These are phyloP conservation scores for Nitzschia sp. DNA, from an alignment of 108 stramenopile species.

Conservation along the genomic window DNA sequence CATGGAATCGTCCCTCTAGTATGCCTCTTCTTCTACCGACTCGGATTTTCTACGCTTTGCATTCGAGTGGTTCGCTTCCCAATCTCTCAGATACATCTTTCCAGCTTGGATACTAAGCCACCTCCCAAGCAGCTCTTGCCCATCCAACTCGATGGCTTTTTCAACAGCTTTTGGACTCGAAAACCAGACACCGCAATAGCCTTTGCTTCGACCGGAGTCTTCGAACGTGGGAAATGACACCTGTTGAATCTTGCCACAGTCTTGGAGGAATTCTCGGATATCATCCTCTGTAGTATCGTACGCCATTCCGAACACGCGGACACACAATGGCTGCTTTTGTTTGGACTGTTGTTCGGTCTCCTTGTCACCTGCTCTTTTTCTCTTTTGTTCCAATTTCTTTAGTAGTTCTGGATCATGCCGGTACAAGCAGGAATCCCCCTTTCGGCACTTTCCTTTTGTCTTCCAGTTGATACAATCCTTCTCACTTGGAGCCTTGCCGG, in stretches of 20 bases:
- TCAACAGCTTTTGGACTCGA: slow-evolving; percentile 64
- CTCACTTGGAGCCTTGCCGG: slow-evolving; percentile 14
- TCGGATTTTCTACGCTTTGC: no score
- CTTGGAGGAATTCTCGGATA: slow-evolving; percentile 51
- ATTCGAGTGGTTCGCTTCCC: slow-evolving; percentile 42
- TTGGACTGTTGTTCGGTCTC: slow-evolving; percentile 22
- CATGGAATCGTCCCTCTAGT: no score
- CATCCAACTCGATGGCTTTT: slow-evolving; percentile 56
- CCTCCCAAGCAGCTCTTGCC: slow-evolving; percentile 56
- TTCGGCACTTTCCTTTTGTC: slow-evolving; percentile 80
- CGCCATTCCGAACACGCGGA: slow-evolving; percentile 79
- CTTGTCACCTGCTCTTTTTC: slow-evolving; percentile 3
- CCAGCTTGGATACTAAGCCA: slow-evolving; percentile 71
- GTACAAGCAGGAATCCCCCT: slow-evolving; percentile 61
- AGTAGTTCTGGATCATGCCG: slow-evolving; percentile 59
- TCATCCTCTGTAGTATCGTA: slow-evolving; percentile 71
- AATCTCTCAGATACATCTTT: slow-evolving; percentile 66
- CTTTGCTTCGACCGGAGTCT: slow-evolving; percentile 71
- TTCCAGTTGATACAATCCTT: slow-evolving; percentile 83
- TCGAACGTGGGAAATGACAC: slow-evolving; percentile 74
- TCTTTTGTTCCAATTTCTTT: slow-evolving; percentile 42
- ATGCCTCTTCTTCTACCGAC: no score
- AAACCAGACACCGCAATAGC: slow-evolving; percentile 78
- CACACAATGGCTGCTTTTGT: slow-evolving; percentile 52
- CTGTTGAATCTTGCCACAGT: slow-evolving; percentile 58